These are phyloP conservation scores for Macaranga tanarius DNA, from an alignment of 441 rosid genomes.

Conservation along the genomic window DNA sequence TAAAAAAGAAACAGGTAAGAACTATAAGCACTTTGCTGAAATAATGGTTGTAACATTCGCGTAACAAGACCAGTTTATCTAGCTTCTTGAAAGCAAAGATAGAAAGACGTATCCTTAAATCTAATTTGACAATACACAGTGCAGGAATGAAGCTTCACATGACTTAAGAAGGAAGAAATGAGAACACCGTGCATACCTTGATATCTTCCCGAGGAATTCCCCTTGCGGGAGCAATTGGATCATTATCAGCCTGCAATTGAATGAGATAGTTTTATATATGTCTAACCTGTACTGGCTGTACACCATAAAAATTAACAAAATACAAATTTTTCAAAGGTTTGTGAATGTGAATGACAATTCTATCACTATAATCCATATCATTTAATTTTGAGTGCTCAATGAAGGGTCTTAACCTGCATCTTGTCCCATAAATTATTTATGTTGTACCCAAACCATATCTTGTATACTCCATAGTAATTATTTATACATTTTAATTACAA, in stretches of 20 bases:
- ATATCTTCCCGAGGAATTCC: slow-evolving; percentile 77
- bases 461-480: no score
- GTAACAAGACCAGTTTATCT: no score
- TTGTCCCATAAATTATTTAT: background rate
- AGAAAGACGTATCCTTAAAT: no score
- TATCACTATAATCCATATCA: background rate
- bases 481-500: background rate
- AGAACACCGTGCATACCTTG: slow-evolving; percentile 42
- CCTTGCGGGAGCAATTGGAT: slow-evolving; percentile 79
- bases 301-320: background rate
- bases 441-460: background rate
- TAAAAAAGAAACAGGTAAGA: background rate
- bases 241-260: slow-evolving; percentile 69
- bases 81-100: background rate
- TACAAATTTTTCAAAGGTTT: background rate
- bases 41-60: no score
- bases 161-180: slow-evolving; percentile 10
- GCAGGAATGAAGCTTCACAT: background rate
- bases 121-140: background rate
- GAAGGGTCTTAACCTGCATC: background rate
- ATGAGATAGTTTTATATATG: background rate
- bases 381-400: no score
- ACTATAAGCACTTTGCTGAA: no score
- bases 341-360: background rate
- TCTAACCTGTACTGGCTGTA: background rate